Evolutionary conservation across 495 filamentous ascomycete genomes (phyloP), one percentile per base, ranked within the genome.

Genomic region (Glonium stellatum): DNA sequence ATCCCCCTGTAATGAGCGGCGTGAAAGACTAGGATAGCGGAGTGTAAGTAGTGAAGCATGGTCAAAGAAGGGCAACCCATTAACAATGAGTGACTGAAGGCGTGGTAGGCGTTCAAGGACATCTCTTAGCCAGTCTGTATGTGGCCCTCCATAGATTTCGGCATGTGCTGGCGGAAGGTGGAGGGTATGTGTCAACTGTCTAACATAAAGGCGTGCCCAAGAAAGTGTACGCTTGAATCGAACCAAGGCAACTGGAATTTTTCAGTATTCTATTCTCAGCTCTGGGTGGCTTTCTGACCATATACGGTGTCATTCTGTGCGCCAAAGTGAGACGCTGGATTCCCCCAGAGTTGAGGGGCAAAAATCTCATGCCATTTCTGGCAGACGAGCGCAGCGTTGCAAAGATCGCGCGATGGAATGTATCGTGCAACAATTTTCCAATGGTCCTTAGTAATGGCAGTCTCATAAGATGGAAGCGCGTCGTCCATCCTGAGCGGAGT

Each of bases 131-230:
- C 84, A 87, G 52, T 77, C 79, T 11, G 76, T 74, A 57, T 81
- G 79, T 4, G 83, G 82, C 12, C 82, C 80, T 61, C 78, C 82
- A 70, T 85, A 87, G 46, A 85, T 79, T 66, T 87, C 84, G 6
- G 82, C 82, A 23, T 84, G 73, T 18, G 84, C 83, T 13, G 84
- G 83, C 12, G 83, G 83, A n/a, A 87, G 74, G 70, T 86, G 82
- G 36, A 87, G 76, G 0, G 84, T 87, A 65, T 86, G 84, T 13
- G 82, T 85, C 34, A 84, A 69, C 46, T 76, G 72, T 25, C 82
- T 72, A 19, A 86, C 79, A 55, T 77, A 73, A 48, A 73, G 68
- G 22, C 84, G 74, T 6, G 81, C 78, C 71, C 77, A 77, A 58
- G 71, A 78, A 22, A 87, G 72, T 9, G 80, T 82, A 54, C 82